Evolutionary conservation across 768 basidiomycete species (phyloP).

Genomic region (Nidularia pulvinata): DNA sequence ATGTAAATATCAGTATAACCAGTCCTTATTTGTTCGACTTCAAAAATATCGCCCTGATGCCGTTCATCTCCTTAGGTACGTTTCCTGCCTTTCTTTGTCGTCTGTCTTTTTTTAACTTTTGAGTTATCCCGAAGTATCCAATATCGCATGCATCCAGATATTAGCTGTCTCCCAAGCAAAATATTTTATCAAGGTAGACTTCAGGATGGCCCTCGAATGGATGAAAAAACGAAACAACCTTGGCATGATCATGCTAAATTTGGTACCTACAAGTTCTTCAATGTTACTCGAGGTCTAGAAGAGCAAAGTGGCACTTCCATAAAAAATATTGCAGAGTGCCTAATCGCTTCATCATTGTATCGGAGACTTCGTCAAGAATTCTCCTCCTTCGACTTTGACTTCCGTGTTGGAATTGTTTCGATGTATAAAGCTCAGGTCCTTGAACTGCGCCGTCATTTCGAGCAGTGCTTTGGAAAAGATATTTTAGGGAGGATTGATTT

Average conservation of each 20-base stretch:
- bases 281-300: conserved; percentile 72
- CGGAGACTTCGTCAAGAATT: conserved; percentile 68
- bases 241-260: conserved; percentile 86
- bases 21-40: conserved; percentile 91
- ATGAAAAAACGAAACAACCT: conserved; percentile 70
- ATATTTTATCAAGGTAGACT: conserved; percentile 85
- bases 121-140: conserved; percentile 70
- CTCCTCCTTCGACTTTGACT: conserved; percentile 37
- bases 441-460: conserved; percentile 73
- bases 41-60: conserved; percentile 79
- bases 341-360: conserved; percentile 78
- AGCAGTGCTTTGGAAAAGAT: conserved; percentile 65
- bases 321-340: conserved; percentile 73
- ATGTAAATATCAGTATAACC: conserved; percentile 74
- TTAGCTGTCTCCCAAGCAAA: conserved; percentile 85
- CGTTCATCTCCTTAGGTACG: conserved; percentile 88
- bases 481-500: conserved; percentile 82
- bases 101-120: conserved; percentile 1
- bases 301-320: conserved; percentile 67
- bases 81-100: background rate
- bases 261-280: conserved; percentile 89
- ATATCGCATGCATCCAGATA: conserved; percentile 99
- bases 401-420: conserved; percentile 67
- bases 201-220: conserved; percentile 90
- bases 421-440: conserved; percentile 93